Evolutionary conservation across 768 basidiomycete species (phyloP).

Genomic region (Boletus rufocinnamomeus): DNA sequence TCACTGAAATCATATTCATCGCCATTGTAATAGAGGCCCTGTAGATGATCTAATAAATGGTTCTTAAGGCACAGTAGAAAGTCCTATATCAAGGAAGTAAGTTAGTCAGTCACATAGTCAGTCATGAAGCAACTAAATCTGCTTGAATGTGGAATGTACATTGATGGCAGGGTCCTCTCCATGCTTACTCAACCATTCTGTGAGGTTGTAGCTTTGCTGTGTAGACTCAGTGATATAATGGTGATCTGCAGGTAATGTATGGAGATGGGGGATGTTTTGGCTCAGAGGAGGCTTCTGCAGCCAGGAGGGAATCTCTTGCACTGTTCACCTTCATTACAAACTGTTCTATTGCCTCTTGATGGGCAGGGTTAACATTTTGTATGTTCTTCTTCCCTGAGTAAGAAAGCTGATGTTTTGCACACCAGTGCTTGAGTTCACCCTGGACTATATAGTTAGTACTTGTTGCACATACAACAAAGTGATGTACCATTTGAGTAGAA

Average conservation of each 20-base stretch:
- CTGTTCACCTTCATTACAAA: background rate
- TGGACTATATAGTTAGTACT: constrained; percentile 1
- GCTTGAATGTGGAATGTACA: background rate
- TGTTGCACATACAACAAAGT: too few species aligned
- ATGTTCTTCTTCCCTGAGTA: background rate
- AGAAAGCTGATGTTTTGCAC: constrained; percentile 37
- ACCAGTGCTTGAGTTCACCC: constrained; percentile 42
- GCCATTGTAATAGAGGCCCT: constrained; percentile 5
- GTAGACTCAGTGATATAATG: background rate
- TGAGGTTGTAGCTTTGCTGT: background rate
- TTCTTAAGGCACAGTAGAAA: constrained; percentile 2
- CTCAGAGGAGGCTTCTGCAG: background rate
- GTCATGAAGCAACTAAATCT: too few species aligned
- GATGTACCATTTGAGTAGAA: constrained; percentile 30
- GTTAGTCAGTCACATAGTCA: too few species aligned
- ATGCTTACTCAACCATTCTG: background rate
- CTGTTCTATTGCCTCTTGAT: background rate
- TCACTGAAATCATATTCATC: constrained; percentile 29
- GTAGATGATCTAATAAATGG: background rate
- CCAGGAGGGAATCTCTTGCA: background rate
- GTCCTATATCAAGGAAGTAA: background rate
- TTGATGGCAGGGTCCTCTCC: background rate
- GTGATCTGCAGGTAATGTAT: background rate
- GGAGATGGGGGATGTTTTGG: background rate
- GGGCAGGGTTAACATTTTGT: background rate